Evolutionary conservation across 2,329 filamentous ascomycete species (phyloP), one percentile per base, ranked within the genome.

Genomic region (Zasmidium cellare): DNA sequence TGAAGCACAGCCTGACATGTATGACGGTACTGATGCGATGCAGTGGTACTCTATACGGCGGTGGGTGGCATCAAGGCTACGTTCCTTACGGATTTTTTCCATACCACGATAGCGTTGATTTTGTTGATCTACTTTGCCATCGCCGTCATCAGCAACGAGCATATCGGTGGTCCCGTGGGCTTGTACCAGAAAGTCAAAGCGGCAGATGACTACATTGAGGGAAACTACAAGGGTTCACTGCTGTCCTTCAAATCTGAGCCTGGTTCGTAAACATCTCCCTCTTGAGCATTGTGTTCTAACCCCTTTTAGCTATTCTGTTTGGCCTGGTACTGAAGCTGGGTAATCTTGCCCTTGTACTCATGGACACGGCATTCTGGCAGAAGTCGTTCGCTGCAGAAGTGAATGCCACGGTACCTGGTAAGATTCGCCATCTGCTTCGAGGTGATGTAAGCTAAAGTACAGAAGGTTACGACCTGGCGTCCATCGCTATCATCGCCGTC

Each of bases 291-390:
- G 20, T 24, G 18, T 28, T 45, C 51, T 54, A 22, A 54, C 23
- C 2, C 18, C 18, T 3, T 20, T 19, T 28, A 64, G 65, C 68
- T 9, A 61, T 69, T 12, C 60, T 69, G n/a, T 81, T 76, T 67
- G 77, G 76, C 0, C 58, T 82, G 5, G 76, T 80, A 25, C 69
- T 80, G 11, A 80, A 79, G 55, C 77, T 82, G 47, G 79, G 78
- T 14, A 82, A 81, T 53, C 67, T 81, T 18, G 79, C 77, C 7
- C 71, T 80, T 0, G 80, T 82, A 0, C 71, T 80, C 3, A 81
- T 82, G 78, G 77, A 82, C 60, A 82, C 79, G 3, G 79, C 76
- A 1, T 82, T 82, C 66, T 82, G 79, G 78, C 79, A 81, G 56
- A 82, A 82, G 67, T 77, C 76, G 0, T 82, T 82, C 59, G 79